Evolutionary conservation across 129 eudicot species (phyloP).

Genomic region (Logfia minima): DNA sequence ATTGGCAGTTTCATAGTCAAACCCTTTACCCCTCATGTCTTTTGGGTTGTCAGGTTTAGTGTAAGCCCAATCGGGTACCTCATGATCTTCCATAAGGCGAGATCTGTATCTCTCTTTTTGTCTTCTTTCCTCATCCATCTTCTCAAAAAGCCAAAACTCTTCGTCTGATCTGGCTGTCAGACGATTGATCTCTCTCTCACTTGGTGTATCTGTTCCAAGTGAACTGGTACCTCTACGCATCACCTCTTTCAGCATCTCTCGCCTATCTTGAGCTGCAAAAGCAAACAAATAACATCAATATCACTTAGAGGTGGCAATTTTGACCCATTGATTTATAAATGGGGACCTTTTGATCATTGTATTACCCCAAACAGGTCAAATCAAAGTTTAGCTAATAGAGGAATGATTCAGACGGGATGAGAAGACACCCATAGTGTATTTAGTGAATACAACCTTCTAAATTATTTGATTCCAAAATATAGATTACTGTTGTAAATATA

Average conservation of each 20-base stretch:
- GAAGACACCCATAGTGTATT: neutral
- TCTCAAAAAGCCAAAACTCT: slow-evolving; percentile 70
- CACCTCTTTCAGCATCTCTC: slow-evolving; percentile 84
- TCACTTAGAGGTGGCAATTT: neutral
- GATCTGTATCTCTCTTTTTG: slow-evolving; percentile 77
- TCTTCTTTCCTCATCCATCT: slow-evolving; percentile 91
- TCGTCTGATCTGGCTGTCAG: slow-evolving; percentile 15
- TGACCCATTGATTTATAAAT: neutral
- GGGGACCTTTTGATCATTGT: neutral
- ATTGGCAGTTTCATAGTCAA: slow-evolving; percentile 58
- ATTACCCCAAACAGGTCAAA: neutral
- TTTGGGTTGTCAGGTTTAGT: slow-evolving; percentile 54
- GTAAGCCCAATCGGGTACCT: slow-evolving; percentile 94
- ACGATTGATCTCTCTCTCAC: slow-evolving; percentile 64
- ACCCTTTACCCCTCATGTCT: slow-evolving; percentile 75
- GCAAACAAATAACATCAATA: slow-evolving; percentile 5
- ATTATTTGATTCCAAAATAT: neutral
- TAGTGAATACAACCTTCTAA: neutral
- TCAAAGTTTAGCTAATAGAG: neutral
- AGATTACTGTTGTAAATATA: neutral
- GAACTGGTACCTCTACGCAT: slow-evolving; percentile 85
- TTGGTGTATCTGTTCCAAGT: slow-evolving; percentile 86
- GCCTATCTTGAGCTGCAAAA: slow-evolving; percentile 69
- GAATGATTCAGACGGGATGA: neutral
- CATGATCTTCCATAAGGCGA: slow-evolving; percentile 94